Base-by-base conservation (phyloP, 371 early-diverging fungal genomes). In the Rhizomucor miehei region DNA sequence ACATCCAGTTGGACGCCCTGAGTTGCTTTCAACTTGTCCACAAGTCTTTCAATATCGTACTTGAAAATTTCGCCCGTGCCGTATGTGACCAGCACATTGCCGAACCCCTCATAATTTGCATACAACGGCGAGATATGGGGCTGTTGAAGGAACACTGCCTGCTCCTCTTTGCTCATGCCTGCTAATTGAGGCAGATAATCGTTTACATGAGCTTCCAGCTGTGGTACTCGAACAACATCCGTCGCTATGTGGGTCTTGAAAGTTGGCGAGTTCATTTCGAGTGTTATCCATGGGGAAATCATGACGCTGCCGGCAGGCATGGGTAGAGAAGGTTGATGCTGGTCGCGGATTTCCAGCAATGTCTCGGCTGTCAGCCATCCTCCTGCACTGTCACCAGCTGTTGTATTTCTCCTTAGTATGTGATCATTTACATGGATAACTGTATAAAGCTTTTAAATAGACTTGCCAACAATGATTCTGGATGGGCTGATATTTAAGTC, bases 211-310 rank as follows among this genome's bases (percentile, higher is more conserved):
- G 14, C 41, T 12, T 41, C 19, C 6, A 41, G 41, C 41, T 41
- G 41, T 6, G 14, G 6, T 16, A 14, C 16, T 11, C 19, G 41
- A 3, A 41, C 41, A 11, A 41, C 14, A 12, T 41, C 41, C 41
- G 41, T 24, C 2, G 24, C 14, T 13, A 10, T 11, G 24, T 51
- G 53, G 17, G 52, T 51, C 16, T 10, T 23, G 36, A 50, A 59
- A 0, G 55, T 24, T 13, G 63, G 46, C 12, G 59, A 36, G 16
- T 24, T 36, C 34, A 25, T 21, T 5, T 62, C 60, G 16, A 71
- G 48, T 3, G 40, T 50, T 8, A 55, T 47, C 71, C 71, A 71
- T 13, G 71, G 71, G 40, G 67, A 67, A 19, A 67, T 59, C 9
- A 59, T 37, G 12, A 71, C 51, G 12, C 43, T 40, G 20, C 52